phyloP scores from a whole-genome alignment of 163 green algal genomes.

The Scenedesmus sp. region DNA sequence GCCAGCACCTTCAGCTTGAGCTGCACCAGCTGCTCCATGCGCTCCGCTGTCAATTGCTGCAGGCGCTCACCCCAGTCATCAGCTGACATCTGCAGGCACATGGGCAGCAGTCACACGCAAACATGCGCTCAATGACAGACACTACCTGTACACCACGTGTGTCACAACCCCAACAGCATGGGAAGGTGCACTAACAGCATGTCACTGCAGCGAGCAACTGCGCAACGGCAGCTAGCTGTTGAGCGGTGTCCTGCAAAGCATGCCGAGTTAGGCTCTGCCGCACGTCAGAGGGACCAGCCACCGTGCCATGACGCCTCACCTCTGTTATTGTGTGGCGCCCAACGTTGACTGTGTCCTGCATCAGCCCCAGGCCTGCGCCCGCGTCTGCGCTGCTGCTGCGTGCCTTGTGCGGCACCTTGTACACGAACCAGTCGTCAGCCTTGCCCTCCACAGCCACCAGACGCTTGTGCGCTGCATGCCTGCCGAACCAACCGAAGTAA shows the following conservation, averaged over 20 bases:
- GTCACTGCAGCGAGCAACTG: neutral
- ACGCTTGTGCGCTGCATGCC: constrained; percentile 10
- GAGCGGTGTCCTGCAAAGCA: neutral
- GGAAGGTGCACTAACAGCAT: neutral
- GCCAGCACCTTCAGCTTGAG: neutral
- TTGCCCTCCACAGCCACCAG: constrained; percentile 9
- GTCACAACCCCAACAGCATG: no score
- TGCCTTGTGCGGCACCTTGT: neutral
- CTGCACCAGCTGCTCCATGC: constrained; percentile 35
- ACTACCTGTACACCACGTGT: no score
- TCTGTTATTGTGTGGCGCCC: constrained; percentile 45
- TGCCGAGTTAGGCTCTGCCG: neutral
- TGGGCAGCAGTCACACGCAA: neutral
- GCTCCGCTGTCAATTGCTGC: constrained; percentile 25
- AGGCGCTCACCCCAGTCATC: constrained; percentile 44
- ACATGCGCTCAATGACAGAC: neutral
- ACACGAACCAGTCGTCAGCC: constrained; percentile 22
- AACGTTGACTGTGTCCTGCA: constrained; percentile 47
- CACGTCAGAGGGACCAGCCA: neutral
- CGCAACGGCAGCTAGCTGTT: no score
- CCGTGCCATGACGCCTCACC: neutral
- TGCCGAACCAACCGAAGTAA: neutral
- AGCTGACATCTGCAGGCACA: constrained; percentile 41
- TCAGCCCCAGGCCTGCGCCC: neutral
- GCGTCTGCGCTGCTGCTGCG: neutral